Percentiles rank a stretch among this genome's conserved stretches.
Conservation (phyloP, 78 protist species). For the Dictyostelium purpureum region DNA sequence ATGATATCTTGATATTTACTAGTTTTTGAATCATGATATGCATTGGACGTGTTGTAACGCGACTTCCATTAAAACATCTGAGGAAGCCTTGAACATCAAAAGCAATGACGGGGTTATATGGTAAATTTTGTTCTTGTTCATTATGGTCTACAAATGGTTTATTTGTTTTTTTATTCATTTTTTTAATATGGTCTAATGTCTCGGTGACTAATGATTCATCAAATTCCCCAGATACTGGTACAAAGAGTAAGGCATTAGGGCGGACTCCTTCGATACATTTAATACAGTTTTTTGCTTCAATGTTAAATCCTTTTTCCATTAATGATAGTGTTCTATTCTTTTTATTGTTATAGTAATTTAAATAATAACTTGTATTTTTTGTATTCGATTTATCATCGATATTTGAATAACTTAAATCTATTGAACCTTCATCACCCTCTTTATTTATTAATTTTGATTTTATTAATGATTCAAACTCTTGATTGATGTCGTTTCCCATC, state of each 20-base stretch:
- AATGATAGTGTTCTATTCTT: constrained; percentile 45
- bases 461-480: constrained; percentile 2
- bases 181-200: neutral
- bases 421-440: too few species aligned
- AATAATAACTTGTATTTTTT: constrained; percentile 36
- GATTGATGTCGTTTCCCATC: constrained; percentile 39
- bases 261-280: neutral
- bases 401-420: neutral
- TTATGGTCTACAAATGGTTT: neutral
- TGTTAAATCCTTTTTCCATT: constrained; percentile 19
- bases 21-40: constrained; percentile 27
- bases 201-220: constrained; percentile 7
- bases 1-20: neutral
- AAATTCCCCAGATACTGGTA: constrained; percentile 46
- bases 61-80: constrained; percentile 30
- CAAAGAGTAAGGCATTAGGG: constrained; percentile 52
- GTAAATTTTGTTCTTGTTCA: neutral
- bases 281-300: neutral
- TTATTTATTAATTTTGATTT: neutral
- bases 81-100: constrained; percentile 64
- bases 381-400: neutral
- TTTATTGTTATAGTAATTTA: constrained; percentile 59
- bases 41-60: constrained; percentile 39
- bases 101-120: constrained; percentile 38
- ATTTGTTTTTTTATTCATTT: neutral